Conservation (phyloP, 2,329 filamentous ascomycete species). For the Colletotrichum orchidophilum region DNA sequence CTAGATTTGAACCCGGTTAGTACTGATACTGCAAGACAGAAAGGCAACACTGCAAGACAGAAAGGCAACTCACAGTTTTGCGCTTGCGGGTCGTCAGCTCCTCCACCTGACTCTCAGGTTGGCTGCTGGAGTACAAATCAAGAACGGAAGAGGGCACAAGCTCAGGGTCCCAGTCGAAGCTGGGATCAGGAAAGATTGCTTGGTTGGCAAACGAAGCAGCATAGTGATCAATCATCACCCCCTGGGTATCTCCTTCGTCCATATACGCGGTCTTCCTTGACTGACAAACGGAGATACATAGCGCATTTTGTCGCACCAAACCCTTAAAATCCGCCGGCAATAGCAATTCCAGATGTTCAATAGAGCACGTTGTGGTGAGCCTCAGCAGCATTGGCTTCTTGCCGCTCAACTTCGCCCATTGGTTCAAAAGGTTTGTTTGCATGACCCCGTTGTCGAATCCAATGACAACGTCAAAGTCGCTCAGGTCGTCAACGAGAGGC, state of each 20-base stretch:
- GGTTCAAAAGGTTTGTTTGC: slow-evolving; percentile 41
- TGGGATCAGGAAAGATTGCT: slow-evolving; percentile 49
- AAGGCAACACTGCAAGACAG: not conserved
- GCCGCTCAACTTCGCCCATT: slow-evolving; percentile 25
- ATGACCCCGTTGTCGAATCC: slow-evolving; percentile 63
- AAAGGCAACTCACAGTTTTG: slow-evolving; percentile 20
- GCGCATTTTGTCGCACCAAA: slow-evolving; percentile 58
- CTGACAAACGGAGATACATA: slow-evolving; percentile 46
- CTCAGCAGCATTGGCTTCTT: slow-evolving; percentile 56
- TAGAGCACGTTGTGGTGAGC: slow-evolving; percentile 60
- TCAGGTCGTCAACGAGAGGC: slow-evolving; percentile 46
- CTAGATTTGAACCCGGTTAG: slow-evolving; percentile 2
- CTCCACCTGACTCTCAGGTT: slow-evolving; percentile 37
- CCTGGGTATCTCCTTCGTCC: slow-evolving; percentile 20
- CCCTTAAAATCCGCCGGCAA: slow-evolving; percentile 49
- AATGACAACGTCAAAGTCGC: slow-evolving; percentile 60
- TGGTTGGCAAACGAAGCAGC: slow-evolving; percentile 58
- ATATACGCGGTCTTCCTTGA: slow-evolving; percentile 39
- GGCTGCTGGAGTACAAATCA: slow-evolving; percentile 55
- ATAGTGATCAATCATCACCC: slow-evolving; percentile 49
- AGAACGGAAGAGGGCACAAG: slow-evolving; percentile 59
- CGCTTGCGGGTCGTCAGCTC: slow-evolving; percentile 27
- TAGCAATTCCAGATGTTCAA: slow-evolving; percentile 64
- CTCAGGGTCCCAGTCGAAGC: slow-evolving; percentile 58
- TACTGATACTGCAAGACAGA: not conserved